These are phyloP conservation scores for Paramecium bursaria DNA, from an alignment of 73 alveolate genomes.

Conservation along the genomic window DNA sequence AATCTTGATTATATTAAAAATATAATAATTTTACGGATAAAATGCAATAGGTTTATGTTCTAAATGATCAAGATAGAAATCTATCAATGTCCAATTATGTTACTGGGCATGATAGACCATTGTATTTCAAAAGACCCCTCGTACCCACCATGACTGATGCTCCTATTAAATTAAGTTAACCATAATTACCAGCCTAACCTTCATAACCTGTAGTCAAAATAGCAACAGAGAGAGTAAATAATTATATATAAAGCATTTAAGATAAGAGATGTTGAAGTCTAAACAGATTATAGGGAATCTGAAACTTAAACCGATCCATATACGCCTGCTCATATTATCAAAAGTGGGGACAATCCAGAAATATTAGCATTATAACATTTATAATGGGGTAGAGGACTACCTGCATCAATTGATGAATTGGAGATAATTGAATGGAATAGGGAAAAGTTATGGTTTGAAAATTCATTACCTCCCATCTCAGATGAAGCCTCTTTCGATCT, in stretches of 20 bases:
- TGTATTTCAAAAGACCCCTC: conserved; percentile 75
- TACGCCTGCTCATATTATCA: conserved; percentile 92
- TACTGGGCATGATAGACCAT: conserved; percentile 59
- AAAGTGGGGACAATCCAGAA: conserved; percentile 93
- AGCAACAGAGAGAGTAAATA: conserved; percentile 59
- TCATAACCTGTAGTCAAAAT: conserved; percentile 54
- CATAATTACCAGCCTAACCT: conserved; percentile 47
- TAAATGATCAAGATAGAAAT: conserved; percentile 44
- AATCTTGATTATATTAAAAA: neutral
- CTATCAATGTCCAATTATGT: conserved; percentile 26
- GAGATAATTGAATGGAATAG: conserved; percentile 97
- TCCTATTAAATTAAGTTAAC: conserved; percentile 62
- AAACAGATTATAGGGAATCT: conserved; percentile 91
- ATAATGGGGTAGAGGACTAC: conserved; percentile 96
- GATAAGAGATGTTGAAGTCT: conserved; percentile 74
- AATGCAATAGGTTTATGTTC: conserved; percentile 43
- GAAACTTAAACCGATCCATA: conserved; percentile 98
- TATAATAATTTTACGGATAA: neutral
- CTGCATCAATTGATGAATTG: conserved; percentile 98
- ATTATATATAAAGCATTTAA: conserved; percentile 12
- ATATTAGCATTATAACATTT: conserved; percentile 92
- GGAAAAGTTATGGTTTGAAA: conserved; percentile 97
- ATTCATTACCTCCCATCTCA: conserved; percentile 96
- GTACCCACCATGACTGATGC: conserved; percentile 71
- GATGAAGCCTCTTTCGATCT: conserved; percentile 97